Evolutionary conservation across 108 stramenopile species (phyloP), one percentile per base, ranked within the genome.

Genomic region (Cyclotella sp.): DNA sequence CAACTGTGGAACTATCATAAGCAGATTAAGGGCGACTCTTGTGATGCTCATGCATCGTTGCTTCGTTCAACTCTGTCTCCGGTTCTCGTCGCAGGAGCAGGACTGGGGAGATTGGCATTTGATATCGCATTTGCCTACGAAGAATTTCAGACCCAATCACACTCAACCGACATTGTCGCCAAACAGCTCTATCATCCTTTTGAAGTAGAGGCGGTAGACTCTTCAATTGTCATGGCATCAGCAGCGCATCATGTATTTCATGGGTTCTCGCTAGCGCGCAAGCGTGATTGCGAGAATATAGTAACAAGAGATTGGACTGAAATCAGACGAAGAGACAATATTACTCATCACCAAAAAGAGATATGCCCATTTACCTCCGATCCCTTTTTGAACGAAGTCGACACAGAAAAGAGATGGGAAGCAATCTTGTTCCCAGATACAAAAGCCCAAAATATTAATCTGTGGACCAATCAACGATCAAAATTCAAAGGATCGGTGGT

Each of bases 61-160:
- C 61, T 49, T 49, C 8, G 47, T n/a, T 44, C 63, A 22, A 24
- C 43, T 24, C 30, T 83, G 60, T 81, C 80, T 16, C 74, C 80
- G 13, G 78, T 95, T 2, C 62, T 95, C 27, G 89, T 95, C 27
- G 90, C 91, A 18, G 94, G 94, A 29, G 85, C 94, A 28, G 94
- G 94, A 7, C 72, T 91, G 75, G 94, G 87, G n/a, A 70, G 94
- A 53, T 72, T 95, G 41, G 94, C 94, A n/a, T 88, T 80, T 60
- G 89, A 93, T 65, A 59, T 93, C 51, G 77, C 77, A 16, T 73
- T 81, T 66, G 59, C 71, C 1, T 18, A 61, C 24, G 65, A 64
- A 44, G 63, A 45, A 64, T 9, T 64, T 16, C 55, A 9, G 19
- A 42, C n/a, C 22, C 51, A 42, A 21, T 62, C 15, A 41, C 24